A percentile compares a stretch with the other conserved stretches of the same genome.
These are phyloP conservation scores for Barbatosphaeria neglecta DNA, from an alignment of 495 filamentous ascomycete species.

Conservation along the genomic window DNA sequence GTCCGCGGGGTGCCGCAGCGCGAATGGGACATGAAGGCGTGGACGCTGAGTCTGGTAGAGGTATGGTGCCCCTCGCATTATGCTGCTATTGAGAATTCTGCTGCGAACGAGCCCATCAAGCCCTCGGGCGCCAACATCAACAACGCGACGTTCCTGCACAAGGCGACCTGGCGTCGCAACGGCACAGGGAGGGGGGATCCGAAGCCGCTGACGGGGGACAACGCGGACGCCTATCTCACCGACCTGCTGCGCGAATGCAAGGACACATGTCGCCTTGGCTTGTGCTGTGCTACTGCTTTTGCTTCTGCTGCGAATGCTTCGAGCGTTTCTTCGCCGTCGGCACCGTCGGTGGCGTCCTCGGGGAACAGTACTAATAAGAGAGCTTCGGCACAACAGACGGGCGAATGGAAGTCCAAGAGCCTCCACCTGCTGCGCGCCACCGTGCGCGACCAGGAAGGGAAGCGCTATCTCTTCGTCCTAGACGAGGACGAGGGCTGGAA, in stretches of 20 bases:
- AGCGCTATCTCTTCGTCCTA: slow-evolving; percentile 72
- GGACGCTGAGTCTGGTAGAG: slow-evolving; percentile 88
- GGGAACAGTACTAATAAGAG: slow-evolving; percentile 13
- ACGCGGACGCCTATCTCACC: slow-evolving; percentile 48
- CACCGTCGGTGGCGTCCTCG: slow-evolving; percentile 20
- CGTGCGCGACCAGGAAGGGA: slow-evolving; percentile 73
- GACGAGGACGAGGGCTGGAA: slow-evolving; percentile 87
- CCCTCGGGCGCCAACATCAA: slow-evolving; percentile 18
- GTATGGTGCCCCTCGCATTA: slow-evolving; percentile 62
- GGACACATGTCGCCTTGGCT: slow-evolving; percentile 41
- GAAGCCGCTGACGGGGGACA: slow-evolving; percentile 41
- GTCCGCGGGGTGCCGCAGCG: slow-evolving; percentile 73
- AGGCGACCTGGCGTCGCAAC: slow-evolving; percentile 18
- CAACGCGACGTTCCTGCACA: slow-evolving; percentile 27
- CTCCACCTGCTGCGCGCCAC: slow-evolving; percentile 74
- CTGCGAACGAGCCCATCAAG: slow-evolving; percentile 11
- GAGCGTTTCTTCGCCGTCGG: no score
- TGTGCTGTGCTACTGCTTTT: slow-evolving; percentile 5
- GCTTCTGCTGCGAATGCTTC: slow-evolving; percentile 24
- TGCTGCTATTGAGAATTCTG: slow-evolving; percentile 23
- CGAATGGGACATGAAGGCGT: slow-evolving; percentile 97
- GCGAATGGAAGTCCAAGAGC: slow-evolving; percentile 38
- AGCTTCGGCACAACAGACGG: slow-evolving; percentile 27
- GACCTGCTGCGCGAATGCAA: slow-evolving; percentile 51
- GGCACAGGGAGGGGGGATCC: slow-evolving; percentile 34